These are phyloP conservation scores for Phaseolus coccineus DNA, from an alignment of 331 rosid species.

Conservation along the genomic window DNA sequence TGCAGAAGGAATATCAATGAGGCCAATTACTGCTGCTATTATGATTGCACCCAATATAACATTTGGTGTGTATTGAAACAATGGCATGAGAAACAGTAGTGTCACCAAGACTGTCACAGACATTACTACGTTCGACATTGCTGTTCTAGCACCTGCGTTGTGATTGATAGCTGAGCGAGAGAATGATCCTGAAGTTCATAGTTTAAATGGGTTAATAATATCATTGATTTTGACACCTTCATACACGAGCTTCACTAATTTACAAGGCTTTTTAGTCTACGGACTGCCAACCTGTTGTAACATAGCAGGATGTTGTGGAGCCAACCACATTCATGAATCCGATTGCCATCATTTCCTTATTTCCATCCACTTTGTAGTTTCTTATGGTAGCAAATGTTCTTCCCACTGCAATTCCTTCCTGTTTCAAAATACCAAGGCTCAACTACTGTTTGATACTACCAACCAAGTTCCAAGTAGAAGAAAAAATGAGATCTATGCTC, in stretches of 20 bases:
- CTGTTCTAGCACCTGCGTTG: conserved; percentile 86
- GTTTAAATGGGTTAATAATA: conserved; percentile 14
- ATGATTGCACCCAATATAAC: conserved; percentile 87
- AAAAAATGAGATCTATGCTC: neutral
- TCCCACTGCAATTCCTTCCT: conserved; percentile 98
- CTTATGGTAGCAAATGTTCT: conserved; percentile 85
- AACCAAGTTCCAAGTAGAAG: neutral
- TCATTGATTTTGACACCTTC: neutral
- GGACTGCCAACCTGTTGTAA: conserved; percentile 70
- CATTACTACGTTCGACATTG: conserved; percentile 79
- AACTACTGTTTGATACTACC: neutral
- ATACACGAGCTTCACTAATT: neutral
- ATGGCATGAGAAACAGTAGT: conserved; percentile 84
- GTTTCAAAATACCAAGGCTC: conserved; percentile 32
- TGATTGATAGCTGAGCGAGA: conserved; percentile 92
- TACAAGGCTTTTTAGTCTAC: neutral
- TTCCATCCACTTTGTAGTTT: conserved; percentile 88
- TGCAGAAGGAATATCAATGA: conserved; percentile 77
- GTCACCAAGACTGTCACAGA: conserved; percentile 88
- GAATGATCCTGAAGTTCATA: conserved; percentile 69
- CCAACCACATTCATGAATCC: conserved; percentile 92
- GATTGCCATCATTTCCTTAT: conserved; percentile 95
- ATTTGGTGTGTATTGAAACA: conserved; percentile 89
- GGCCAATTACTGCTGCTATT: conserved; percentile 85
- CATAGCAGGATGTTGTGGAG: conserved; percentile 80